Base-by-base conservation (phyloP, 2,329 filamentous ascomycete species). In the Neofusicoccum ribis region DNA sequence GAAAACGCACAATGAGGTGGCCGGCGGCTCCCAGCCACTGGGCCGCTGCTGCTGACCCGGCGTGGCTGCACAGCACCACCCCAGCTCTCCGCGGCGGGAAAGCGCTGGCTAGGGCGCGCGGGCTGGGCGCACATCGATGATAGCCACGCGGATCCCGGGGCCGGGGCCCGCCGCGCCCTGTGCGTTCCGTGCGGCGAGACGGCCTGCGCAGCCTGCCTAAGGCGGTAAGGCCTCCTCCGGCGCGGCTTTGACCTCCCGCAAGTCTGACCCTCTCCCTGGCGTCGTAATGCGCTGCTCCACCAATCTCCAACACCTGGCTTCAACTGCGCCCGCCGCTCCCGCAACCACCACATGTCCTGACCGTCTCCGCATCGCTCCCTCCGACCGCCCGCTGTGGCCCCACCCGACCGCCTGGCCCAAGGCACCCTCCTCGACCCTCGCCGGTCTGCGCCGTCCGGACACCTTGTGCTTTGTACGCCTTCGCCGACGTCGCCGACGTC, bases 401-500 rank as follows among this genome's bases (percentile, higher is more conserved):
- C 39, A 41, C n/a, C 51, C 51, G 8, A 31, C 63, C 43, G 59
- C 62, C 27, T n/a, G 43, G 43, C n/a, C 20, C 14, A 36, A 46
- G 41, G 34, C 43, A 12, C 12, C 20, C 14, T 14, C 17, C 15
- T 44, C 56, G 23, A 34, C 50, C 17, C 47, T 14, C 41, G 31
- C 60, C 27, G 27, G 5, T 1, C 49, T 46, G 39, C 37, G 12
- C 39, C 9, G 20, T 44, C 17, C 43, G 39, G 41, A 20, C 56
- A 47, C 56, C 56, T 47, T 60, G 41, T 60, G 52, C 52, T 58
- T 47, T 64, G 61, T 64, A 64, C 49, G 61, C 50, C 20, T 34
- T 34, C 11, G 11, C 15, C 17, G 7, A 8, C n/a, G 6, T 27
- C 17, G 20, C 62, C 50, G 7, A 8, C n/a, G 6, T 27, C 17